Evolutionary conservation across 352 stramenopile species (phyloP), one percentile per base, ranked within the genome.

Genomic region (Globisporangium lucens): DNA sequence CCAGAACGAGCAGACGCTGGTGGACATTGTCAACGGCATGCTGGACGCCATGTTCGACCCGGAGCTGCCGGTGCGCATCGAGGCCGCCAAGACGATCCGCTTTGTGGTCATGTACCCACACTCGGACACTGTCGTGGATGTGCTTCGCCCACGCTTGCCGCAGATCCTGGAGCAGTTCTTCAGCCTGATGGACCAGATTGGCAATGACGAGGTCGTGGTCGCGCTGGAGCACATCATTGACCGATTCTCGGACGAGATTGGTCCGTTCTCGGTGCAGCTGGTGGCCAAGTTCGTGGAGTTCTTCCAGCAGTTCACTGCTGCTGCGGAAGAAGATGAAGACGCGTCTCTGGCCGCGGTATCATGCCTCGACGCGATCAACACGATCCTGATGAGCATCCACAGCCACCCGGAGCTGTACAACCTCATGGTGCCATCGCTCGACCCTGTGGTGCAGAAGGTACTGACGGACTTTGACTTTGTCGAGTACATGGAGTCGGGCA

Each of bases 151-250:
- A 4, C 88, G 98, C 12, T 74, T 99, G 41, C 95, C 95, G 27
- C 89, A 98, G 69, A 95, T 99, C 46, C 79, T 99, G 55, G 94
- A 98, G 71, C 94, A 98, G 75, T 99, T 99, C 77, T 99, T 99
- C 79, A 91, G 89, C 53, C 97, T 99, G 46, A 99, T 99, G 97
- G 96, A 98, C 71, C 94, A 99, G 78, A 99, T 99, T 68, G 96
- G 96, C n/a, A 98, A 98, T 66, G 97, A 99, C 75, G 95, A 99
- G 78, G 97, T 99, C 30, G 94, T 98, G 12, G 88, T 97, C 17
- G 96, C 96, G 30, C 79, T 97, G 1, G 86, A 97, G 67, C 82
- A 98, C 49, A 98, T 99, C 64, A 98, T 99, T 56, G 95, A 99
- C 72, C 94, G 93, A 56, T 99, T 98, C 79, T 94, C 94, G 1